phyloP scores from a whole-genome alignment of 225 moss, liverwort and hornwort genomes.

The Physcomitrellopsis africana region DNA sequence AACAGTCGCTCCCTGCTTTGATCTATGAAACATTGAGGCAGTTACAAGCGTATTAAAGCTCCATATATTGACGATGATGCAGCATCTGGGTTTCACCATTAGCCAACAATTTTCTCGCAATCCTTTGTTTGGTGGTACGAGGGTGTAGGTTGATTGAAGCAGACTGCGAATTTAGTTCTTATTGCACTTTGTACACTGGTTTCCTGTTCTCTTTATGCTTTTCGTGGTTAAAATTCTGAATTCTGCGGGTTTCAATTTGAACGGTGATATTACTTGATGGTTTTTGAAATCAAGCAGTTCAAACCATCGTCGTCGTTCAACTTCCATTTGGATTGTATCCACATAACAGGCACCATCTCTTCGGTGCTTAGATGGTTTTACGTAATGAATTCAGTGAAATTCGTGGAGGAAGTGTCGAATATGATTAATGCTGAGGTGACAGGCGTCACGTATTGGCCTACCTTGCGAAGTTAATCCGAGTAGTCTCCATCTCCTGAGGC shows the following conservation, averaged over 20 bases:
- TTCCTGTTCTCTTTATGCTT: constrained; percentile 6
- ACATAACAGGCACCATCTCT: not conserved
- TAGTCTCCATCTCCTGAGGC: not conserved
- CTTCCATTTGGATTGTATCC: constrained; percentile 10
- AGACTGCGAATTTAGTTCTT: constrained; percentile 4
- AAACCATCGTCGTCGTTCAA: not conserved
- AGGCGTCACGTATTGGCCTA: not conserved
- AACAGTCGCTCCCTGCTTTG: constrained; percentile 15
- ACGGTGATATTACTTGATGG: not conserved
- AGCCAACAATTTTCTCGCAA: not conserved
- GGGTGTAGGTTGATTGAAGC: not conserved
- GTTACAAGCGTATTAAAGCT: not conserved
- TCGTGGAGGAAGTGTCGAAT: constrained; percentile 14
- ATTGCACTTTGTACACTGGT: not conserved
- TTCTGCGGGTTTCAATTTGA: not conserved
- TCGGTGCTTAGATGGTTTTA: constrained; percentile 3
- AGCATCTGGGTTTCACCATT: constrained; percentile 10
- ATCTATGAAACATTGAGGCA: not conserved
- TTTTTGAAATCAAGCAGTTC: constrained; percentile 2
- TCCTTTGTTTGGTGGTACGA: not conserved
- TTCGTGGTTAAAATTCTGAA: constrained; percentile 7
- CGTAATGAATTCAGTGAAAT: not conserved
- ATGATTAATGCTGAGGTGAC: not conserved
- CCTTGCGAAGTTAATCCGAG: not conserved
- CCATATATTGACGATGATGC: constrained; percentile 12